Conservation (phyloP, 2,329 filamentous ascomycete species). For the Penicillium italicum region DNA sequence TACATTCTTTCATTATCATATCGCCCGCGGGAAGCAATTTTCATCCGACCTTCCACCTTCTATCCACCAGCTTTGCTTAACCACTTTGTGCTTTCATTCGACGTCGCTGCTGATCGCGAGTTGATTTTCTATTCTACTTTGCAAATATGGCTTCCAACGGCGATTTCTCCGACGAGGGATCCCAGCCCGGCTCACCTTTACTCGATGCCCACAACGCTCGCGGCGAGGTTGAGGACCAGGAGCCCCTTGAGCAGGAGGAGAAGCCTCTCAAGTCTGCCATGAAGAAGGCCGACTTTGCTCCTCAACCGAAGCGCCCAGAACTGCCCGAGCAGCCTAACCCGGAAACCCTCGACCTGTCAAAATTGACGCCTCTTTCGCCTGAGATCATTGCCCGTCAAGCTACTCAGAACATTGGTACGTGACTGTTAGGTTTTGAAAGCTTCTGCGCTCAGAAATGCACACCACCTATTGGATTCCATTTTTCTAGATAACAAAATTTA, state of each 20-base stretch:
- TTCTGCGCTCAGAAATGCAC: background rate
- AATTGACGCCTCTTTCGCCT: constrained; percentile 78
- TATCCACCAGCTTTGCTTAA: background rate
- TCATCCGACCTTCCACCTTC: constrained; percentile 28
- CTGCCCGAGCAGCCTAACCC: constrained; percentile 92
- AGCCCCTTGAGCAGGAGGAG: constrained; percentile 58
- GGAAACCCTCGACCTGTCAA: constrained; percentile 76
- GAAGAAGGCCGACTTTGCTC: constrained; percentile 65
- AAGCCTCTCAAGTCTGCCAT: constrained; percentile 78
- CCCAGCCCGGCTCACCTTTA: constrained; percentile 53
- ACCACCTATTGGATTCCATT: background rate
- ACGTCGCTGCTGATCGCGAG: constrained; percentile 14
- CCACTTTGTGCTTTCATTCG: constrained; percentile 19
- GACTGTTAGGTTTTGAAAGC: background rate
- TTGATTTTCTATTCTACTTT: constrained; percentile 19
- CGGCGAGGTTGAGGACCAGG: constrained; percentile 72
- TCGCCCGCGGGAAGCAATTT: constrained; percentile 37
- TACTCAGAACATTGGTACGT: constrained; percentile 91
- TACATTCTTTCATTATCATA: constrained; percentile 34
- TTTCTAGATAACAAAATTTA: background rate
- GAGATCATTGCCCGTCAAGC: constrained; percentile 98
- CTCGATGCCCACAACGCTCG: constrained; percentile 52
- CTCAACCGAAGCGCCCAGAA: constrained; percentile 59
- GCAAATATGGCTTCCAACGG: constrained; percentile 55
- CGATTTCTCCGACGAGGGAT: constrained; percentile 54